Evolutionary conservation across 1,139 yeast species (phyloP).

Genomic region (Geotrichum reessii): DNA sequence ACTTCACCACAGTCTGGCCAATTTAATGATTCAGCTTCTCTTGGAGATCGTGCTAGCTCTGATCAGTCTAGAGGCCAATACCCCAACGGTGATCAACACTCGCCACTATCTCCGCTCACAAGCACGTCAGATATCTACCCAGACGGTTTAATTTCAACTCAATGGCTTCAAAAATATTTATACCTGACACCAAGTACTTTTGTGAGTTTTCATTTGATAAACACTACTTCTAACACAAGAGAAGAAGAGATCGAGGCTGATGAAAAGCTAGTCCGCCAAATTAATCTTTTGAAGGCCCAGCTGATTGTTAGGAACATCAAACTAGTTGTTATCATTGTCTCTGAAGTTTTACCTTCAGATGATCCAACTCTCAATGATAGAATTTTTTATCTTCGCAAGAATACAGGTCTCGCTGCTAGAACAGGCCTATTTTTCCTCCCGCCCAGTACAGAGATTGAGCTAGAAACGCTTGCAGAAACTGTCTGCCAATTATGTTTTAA

Average conservation of each 20-base stretch:
- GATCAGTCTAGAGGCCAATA: conserved; percentile 28
- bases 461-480: conserved; percentile 38
- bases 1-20: not conserved
- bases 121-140: conserved; percentile 38
- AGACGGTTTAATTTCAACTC: conserved; percentile 40
- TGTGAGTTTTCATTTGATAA: conserved; percentile 41
- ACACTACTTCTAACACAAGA: conserved; percentile 6
- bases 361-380: conserved; percentile 37
- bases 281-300: conserved; percentile 36
- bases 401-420: conserved; percentile 41
- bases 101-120: conserved; percentile 42
- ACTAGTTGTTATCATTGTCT: conserved; percentile 34
- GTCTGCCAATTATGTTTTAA: conserved; percentile 39
- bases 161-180: conserved; percentile 50
- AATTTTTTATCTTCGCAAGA: conserved; percentile 38
- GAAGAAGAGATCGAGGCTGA: conserved; percentile 32
- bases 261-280: conserved; percentile 35
- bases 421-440: conserved; percentile 44
- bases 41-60: not conserved
- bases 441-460: conserved; percentile 38
- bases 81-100: conserved; percentile 30
- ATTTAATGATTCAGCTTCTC: conserved; percentile 2
- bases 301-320: conserved; percentile 33
- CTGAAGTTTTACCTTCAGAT: conserved; percentile 32
- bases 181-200: conserved; percentile 42